Evolutionary conservation across 2,329 filamentous ascomycete species (phyloP), one percentile per base, ranked within the genome.

Genomic region (Dothideomycetes sp.): DNA sequence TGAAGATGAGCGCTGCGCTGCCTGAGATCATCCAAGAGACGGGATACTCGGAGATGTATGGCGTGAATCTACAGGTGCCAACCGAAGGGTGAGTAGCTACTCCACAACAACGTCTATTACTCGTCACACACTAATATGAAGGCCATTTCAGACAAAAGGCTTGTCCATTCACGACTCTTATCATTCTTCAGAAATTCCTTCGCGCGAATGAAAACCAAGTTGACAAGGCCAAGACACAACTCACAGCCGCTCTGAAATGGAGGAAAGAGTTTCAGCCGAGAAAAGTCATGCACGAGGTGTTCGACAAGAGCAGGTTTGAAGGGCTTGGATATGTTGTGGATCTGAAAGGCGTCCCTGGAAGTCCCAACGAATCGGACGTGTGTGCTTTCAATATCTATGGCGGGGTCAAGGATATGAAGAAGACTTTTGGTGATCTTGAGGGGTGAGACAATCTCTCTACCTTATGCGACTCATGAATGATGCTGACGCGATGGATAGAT

Each of bases 371-470:
- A 52, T 75, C 80, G 58, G 71, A 71, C 36, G 60, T 94, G 41
- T 79, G 88, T 36, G 91, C 84, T 2, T 95, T 88, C 81, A 95
- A 95, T 60, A 79, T 95, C 54, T 95, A 96, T 56, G 88, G 88
- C 11, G 77, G 77, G 29, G 84, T 88, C 46, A 91, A 91, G 70
- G 75, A 85, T 51, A 77, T 86, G 45, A 75, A 83, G 48, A 68
- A 70, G 42, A 93, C 86, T 0, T 95, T 95, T 66, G 84, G 83
- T 3, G 73, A 91, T 53, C 65, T 87, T 4, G 70, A 87, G 18
- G 82, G 83, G 85, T 94, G 65, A 59, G 81, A 70, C 9, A 19
- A 33, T 36, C 34, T 45, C 18, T 18, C n/a, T 24, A 9, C n/a
- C 34, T 31, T 9, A 27, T 10, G 19, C 9, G 19, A 44, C n/a